Evolutionary conservation across 768 basidiomycete genomes (phyloP).

Genomic region (Russula earlei): DNA sequence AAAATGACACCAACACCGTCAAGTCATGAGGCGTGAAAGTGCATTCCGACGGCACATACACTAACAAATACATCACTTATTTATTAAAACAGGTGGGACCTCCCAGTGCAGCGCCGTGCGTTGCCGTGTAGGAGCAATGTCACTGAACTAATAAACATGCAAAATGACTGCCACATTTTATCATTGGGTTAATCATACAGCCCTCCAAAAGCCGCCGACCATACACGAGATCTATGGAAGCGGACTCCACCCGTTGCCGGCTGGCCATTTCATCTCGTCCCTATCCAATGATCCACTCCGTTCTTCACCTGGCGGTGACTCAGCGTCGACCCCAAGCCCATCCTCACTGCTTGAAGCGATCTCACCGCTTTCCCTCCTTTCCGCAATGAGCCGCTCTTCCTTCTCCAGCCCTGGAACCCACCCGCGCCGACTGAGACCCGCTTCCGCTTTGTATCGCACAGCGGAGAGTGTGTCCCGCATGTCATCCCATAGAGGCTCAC

Average conservation of each 20-base stretch:
- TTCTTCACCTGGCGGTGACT: conserved; percentile 11
- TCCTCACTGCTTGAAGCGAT: conserved; percentile 23
- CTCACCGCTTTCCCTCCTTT: conserved; percentile 23
- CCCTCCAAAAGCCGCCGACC: neutral
- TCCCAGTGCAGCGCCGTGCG: neutral
- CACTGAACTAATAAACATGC: neutral
- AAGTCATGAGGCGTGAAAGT: no score
- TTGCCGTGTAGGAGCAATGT: neutral
- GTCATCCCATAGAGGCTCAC: conserved; percentile 34
- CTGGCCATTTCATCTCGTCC: conserved; percentile 55
- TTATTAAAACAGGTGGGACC: neutral
- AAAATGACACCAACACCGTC: no score
- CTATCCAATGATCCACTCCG: conserved; percentile 26
- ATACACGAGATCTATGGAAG: conserved; percentile 21
- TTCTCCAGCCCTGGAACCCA: conserved; percentile 37
- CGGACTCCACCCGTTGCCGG: conserved; percentile 45
- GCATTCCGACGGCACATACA: no score
- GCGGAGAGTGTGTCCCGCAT: conserved; percentile 24
- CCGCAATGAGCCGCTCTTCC: conserved; percentile 33
- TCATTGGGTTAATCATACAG: neutral
- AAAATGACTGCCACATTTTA: neutral
- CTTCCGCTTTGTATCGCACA: conserved; percentile 64
- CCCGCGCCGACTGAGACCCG: conserved; percentile 51
- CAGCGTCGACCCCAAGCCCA: conserved; percentile 18
- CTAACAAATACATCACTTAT: no score